phyloP scores from a whole-genome alignment of 164 flowering plant species.

The Tetrastigma voinierianum region DNA sequence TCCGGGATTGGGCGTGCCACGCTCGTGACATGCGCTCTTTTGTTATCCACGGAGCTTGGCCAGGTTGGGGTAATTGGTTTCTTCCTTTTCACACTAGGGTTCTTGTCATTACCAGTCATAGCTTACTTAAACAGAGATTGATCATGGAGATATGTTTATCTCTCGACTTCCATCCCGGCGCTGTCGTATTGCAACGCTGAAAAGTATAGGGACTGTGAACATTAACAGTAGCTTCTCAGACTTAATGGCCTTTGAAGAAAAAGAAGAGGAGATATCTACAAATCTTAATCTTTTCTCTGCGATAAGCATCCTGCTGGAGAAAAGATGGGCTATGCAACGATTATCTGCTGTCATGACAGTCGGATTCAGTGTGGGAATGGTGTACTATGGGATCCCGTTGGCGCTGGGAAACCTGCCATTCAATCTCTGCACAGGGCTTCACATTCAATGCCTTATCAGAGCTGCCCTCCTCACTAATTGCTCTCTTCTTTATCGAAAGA shows the following conservation, averaged over 20 bases:
- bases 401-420: not conserved
- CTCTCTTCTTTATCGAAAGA: too few species aligned
- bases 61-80: constrained; percentile 14
- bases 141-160: constrained; percentile 19
- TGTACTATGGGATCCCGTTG: constrained; percentile 4
- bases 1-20: too few species aligned
- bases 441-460: too few species aligned
- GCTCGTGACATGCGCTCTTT: too few species aligned
- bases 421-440: too few species aligned
- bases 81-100: constrained; percentile 17
- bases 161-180: constrained; percentile 16
- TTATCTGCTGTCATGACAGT: not conserved
- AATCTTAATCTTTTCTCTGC: not conserved
- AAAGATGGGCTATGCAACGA: too few species aligned
- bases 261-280: too few species aligned
- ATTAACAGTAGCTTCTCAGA: too few species aligned
- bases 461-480: too few species aligned
- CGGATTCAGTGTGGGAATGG: constrained; percentile 2
- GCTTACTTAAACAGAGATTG: constrained; percentile 14
- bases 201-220: not conserved
- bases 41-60: constrained; percentile 16
- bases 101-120: constrained; percentile 18
- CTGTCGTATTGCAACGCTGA: constrained; percentile 8
- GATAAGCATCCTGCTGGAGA: too few species aligned
- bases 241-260: too few species aligned